Evolutionary conservation across 2,329 filamentous ascomycete species (phyloP).

Genomic region (Harringtonia aguacate): DNA sequence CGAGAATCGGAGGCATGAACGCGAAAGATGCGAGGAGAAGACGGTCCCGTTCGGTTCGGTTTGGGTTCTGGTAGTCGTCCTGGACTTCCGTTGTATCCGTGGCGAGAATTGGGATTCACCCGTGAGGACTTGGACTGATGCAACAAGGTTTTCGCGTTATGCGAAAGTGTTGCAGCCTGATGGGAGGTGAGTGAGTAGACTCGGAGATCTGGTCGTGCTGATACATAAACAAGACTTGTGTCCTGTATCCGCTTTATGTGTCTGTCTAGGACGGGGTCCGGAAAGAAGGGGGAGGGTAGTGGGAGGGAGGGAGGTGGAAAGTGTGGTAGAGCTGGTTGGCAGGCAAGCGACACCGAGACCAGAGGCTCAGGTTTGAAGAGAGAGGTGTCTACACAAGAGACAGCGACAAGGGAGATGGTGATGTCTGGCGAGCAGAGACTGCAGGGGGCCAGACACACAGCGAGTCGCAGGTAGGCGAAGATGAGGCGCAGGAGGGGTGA

Average conservation of each 20-base stretch:
- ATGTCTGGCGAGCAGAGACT: neutral
- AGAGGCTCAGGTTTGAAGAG: neutral
- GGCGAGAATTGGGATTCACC: conserved; percentile 49
- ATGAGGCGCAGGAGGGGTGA: too few species aligned
- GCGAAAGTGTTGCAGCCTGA: conserved; percentile 96
- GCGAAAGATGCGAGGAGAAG: conserved; percentile 17
- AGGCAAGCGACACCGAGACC: neutral
- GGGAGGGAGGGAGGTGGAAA: neutral
- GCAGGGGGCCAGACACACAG: neutral
- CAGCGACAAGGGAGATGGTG: neutral
- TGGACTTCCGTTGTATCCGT: neutral
- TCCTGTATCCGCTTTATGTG: conserved; percentile 19
- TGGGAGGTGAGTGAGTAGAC: conserved; percentile 87
- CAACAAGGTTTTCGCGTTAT: conserved; percentile 91
- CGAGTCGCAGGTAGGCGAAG: too few species aligned
- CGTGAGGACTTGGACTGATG: conserved; percentile 81
- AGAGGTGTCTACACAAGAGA: neutral
- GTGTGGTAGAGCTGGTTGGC: neutral
- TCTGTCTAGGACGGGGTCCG: neutral
- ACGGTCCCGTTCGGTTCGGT: neutral
- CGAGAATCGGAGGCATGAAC: conserved; percentile 46
- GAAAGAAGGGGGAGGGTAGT: neutral
- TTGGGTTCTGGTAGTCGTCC: neutral
- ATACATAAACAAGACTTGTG: conserved; percentile 82
- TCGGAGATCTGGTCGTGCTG: conserved; percentile 83